These are phyloP conservation scores for Tolypocladium cylindrosporum DNA, from an alignment of 2,329 filamentous ascomycete species.

Conservation along the genomic window DNA sequence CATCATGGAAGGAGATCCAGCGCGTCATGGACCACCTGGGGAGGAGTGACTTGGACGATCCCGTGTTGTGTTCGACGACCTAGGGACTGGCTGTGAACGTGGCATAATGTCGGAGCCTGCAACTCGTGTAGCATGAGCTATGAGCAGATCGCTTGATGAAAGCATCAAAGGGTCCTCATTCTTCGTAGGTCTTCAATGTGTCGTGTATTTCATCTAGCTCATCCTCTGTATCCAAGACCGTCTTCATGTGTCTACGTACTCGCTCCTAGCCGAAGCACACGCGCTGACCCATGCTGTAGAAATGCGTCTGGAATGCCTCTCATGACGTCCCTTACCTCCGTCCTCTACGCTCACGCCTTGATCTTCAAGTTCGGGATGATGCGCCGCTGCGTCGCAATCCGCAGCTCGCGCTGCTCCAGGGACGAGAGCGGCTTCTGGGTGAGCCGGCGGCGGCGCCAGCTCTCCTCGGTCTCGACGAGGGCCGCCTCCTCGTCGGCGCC, in stretches of 20 bases:
- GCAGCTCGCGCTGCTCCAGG: slow-evolving; percentile 36
- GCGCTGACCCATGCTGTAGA: neutral
- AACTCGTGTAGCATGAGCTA: neutral
- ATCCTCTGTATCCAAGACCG: too few species aligned
- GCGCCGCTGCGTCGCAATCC: slow-evolving; percentile 23
- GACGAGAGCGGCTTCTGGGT: slow-evolving; percentile 27
- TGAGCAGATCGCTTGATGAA: neutral
- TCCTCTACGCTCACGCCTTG: slow-evolving; percentile 2
- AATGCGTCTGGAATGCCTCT: neutral
- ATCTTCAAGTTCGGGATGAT: slow-evolving; percentile 29
- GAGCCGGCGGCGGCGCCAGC: slow-evolving; percentile 34
- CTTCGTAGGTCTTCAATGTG: neutral
- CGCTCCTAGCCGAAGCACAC: too few species aligned
- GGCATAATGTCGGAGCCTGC: neutral
- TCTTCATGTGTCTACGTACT: neutral
- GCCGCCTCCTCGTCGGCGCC: slow-evolving; percentile 37
- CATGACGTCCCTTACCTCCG: neutral
- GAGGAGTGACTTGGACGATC: slow-evolving; percentile 16
- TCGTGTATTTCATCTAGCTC: too few species aligned
- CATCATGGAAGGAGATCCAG: slow-evolving; percentile 19
- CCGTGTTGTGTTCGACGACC: neutral
- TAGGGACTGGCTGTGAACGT: neutral
- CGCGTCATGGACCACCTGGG: slow-evolving; percentile 13
- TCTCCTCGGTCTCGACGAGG: slow-evolving; percentile 37
- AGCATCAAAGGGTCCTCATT: neutral